Percentiles rank a stretch among this genome's conserved stretches.
phyloP scores from a whole-genome alignment of 345 rosid genomes.

The Jatropha curcas region DNA sequence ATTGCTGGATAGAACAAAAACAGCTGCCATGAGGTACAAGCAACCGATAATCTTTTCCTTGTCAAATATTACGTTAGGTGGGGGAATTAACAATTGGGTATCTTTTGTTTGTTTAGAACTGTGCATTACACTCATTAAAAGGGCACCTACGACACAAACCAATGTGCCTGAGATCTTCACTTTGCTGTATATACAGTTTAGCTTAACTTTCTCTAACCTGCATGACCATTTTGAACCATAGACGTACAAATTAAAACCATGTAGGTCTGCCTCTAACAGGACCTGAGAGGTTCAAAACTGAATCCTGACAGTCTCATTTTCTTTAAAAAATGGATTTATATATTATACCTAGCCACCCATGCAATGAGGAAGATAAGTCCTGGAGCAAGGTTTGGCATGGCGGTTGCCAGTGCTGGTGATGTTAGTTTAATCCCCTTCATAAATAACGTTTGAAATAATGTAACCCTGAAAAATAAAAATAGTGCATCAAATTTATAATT shows the following conservation, averaged over 20 bases:
- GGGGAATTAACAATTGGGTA: background rate
- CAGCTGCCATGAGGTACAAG: slow-evolving; percentile 71
- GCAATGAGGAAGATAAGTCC: slow-evolving; percentile 85
- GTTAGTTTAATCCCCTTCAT: slow-evolving; percentile 78
- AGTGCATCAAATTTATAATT: too few species aligned
- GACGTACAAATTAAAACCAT: too few species aligned
- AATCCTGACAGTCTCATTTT: too few species aligned
- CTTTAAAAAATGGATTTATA: too few species aligned
- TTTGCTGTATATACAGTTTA: slow-evolving; percentile 70
- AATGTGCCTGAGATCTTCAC: slow-evolving; percentile 76
- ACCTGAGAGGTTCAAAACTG: too few species aligned
- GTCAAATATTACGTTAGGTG: slow-evolving; percentile 34
- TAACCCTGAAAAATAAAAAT: slow-evolving; percentile 50
- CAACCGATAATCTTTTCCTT: slow-evolving; percentile 67
- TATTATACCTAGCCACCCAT: slow-evolving; percentile 65
- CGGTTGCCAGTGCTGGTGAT: slow-evolving; percentile 90
- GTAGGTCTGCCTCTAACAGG: too few species aligned
- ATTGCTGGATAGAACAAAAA: slow-evolving; percentile 58
- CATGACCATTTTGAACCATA: background rate
- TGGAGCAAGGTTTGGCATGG: slow-evolving; percentile 96
- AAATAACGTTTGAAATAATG: slow-evolving; percentile 71
- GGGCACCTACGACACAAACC: slow-evolving; percentile 74
- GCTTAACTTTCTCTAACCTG: slow-evolving; percentile 78
- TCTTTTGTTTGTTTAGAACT: slow-evolving; percentile 41
- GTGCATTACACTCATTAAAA: slow-evolving; percentile 79